Evolutionary conservation across 176 grass and related monocot species (phyloP).

Genomic region (Oropetium thomaeum): DNA sequence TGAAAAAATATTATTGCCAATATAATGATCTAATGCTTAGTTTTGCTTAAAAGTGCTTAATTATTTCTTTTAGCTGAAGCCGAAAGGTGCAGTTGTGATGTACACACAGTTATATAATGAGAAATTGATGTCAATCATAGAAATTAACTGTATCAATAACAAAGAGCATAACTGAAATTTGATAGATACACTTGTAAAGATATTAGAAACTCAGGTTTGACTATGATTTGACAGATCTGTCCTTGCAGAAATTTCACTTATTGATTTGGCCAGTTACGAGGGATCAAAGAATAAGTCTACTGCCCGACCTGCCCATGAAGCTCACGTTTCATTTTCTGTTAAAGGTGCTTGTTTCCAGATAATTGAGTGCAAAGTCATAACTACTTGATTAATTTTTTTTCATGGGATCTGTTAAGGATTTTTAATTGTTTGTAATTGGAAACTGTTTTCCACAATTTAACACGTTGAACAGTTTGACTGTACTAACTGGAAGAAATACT

Average conservation of each 20-base stretch:
- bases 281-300: constrained; percentile 35
- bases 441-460: background rate
- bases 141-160: background rate
- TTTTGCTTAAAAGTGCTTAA: background rate
- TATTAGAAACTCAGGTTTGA: constrained; percentile 1
- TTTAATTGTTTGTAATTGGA: background rate
- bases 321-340: constrained; percentile 71
- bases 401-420: background rate
- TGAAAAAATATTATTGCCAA: background rate
- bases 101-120: background rate
- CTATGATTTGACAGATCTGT: constrained; percentile 5
- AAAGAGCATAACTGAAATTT: constrained; percentile 1
- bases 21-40: background rate
- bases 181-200: constrained; percentile 16
- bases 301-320: constrained; percentile 39
- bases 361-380: constrained; percentile 20
- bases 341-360: constrained; percentile 43
- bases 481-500: constrained; percentile 13
- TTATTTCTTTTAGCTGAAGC: constrained; percentile 9
- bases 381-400: background rate
- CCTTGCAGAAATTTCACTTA: constrained; percentile 55
- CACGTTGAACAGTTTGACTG: background rate
- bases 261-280: constrained; percentile 63
- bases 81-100: background rate
- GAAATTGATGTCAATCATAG: constrained; percentile 16